Percentiles rank a stretch among this genome's conserved stretches.
Evolutionary conservation across 2,329 filamentous ascomycete genomes (phyloP).

Genomic region (Nothophoma quercina): DNA sequence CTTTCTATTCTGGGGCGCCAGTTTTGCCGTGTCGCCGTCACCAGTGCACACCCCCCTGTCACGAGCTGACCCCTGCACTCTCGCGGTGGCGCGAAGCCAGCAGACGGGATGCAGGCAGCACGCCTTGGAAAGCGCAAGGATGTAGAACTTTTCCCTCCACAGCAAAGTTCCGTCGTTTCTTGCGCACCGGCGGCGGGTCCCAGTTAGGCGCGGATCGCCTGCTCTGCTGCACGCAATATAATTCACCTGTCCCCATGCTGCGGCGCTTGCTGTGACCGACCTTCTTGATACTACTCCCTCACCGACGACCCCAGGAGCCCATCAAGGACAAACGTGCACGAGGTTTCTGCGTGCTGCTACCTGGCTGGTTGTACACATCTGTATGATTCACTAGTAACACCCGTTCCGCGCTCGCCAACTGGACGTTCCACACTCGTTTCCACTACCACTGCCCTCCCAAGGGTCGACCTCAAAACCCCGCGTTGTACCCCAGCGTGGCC

Average conservation of each 20-base stretch:
- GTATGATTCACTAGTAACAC: slow-evolving; percentile 31
- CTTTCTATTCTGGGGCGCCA: slow-evolving; percentile 39
- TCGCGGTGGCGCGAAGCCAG: slow-evolving; percentile 34
- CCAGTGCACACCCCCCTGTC: slow-evolving; percentile 22
- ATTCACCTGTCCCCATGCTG: slow-evolving; percentile 24
- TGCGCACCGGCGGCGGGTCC: slow-evolving; percentile 23
- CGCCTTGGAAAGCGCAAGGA: slow-evolving; percentile 27
- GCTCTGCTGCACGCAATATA: slow-evolving; percentile 41
- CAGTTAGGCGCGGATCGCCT: slow-evolving; percentile 26
- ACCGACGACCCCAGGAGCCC: slow-evolving; percentile 6
- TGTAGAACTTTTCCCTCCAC: slow-evolving; percentile 23
- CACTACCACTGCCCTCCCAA: slow-evolving; percentile 30
- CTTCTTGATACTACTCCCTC: slow-evolving; percentile 17
- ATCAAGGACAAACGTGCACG: slow-evolving; percentile 29
- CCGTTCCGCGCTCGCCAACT: slow-evolving; percentile 32
- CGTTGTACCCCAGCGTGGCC: slow-evolving; percentile 23
- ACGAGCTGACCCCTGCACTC: slow-evolving; percentile 19
- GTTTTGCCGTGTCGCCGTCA: slow-evolving; percentile 35
- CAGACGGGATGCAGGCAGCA: slow-evolving; percentile 31
- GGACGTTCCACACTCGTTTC: slow-evolving; percentile 45
- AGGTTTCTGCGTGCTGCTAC: slow-evolving; percentile 24
- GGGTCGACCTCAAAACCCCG: slow-evolving; percentile 28
- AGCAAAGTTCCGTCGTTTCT: slow-evolving; percentile 36
- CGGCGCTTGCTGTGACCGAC: slow-evolving; percentile 22
- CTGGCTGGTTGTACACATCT: slow-evolving; percentile 10